A percentile compares a stretch with the other conserved stretches of the same genome.
Conservation (phyloP, 371 early-diverging fungal genomes). For the Mucor plumbeus region DNA sequence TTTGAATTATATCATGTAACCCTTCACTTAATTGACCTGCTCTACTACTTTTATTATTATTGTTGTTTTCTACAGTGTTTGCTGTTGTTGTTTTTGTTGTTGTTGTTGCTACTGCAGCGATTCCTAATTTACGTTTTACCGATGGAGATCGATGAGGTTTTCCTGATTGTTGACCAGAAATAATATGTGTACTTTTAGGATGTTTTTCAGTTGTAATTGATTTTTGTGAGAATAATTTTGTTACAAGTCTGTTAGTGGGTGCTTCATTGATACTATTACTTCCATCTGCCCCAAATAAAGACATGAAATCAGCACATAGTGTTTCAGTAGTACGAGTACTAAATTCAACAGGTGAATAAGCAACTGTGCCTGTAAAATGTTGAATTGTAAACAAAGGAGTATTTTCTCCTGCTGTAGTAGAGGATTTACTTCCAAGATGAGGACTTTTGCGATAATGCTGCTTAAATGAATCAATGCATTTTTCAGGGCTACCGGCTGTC, state of each 20-base stretch:
- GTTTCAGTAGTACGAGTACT: slow-evolving; percentile 66
- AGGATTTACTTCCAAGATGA: slow-evolving; percentile 13
- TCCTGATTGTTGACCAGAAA: slow-evolving; percentile 54
- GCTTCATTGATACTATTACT: slow-evolving; percentile 11
- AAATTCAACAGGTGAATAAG: slow-evolving; percentile 75
- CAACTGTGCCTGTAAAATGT: slow-evolving; percentile 78
- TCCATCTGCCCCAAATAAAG: slow-evolving; percentile 54
- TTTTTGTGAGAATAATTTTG: slow-evolving; percentile 32
- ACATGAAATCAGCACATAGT: slow-evolving; percentile 78
- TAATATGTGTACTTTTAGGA: slow-evolving; percentile 54
- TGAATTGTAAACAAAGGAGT: slow-evolving; percentile 64
- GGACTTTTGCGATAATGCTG: slow-evolving; percentile 24
- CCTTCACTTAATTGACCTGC: slow-evolving; percentile 54
- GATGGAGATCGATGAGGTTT: slow-evolving; percentile 50
- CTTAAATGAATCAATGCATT: slow-evolving; percentile 19
- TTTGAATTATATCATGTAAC: slow-evolving; percentile 66
- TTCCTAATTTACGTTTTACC: slow-evolving; percentile 2
- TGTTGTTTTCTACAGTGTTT: background rate
- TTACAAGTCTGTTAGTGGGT: slow-evolving; percentile 24
- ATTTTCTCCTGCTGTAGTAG: background rate
- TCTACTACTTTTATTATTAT: slow-evolving; percentile 23
- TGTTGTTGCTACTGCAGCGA: slow-evolving; percentile 8
- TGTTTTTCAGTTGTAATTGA: slow-evolving; percentile 51
- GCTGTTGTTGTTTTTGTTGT: background rate
- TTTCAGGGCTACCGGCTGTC: slow-evolving; percentile 3